phyloP scores from a whole-genome alignment of 164 flowering plant genomes.

The Houttuynia cordata region DNA sequence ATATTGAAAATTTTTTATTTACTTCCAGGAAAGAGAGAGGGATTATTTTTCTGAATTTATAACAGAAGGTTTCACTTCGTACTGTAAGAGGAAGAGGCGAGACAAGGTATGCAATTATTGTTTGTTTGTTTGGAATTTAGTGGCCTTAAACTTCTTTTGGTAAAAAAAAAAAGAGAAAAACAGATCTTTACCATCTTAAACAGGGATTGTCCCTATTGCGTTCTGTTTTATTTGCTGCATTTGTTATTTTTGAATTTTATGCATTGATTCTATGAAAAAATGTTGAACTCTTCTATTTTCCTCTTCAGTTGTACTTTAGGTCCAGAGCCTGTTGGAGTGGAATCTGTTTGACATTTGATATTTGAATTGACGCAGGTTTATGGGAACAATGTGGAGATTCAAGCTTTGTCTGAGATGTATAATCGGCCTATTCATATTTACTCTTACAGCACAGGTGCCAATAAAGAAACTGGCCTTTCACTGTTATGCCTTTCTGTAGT shows the following conservation, averaged over 20 bases:
- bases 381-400: conserved; percentile 96
- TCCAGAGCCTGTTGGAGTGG: background rate
- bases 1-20: too few species aligned
- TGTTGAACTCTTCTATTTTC: background rate
- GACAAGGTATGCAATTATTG: conserved; percentile 54
- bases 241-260: too few species aligned
- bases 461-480: background rate
- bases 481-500: background rate
- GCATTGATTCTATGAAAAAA: too few species aligned
- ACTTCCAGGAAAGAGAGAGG: conserved; percentile 74
- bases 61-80: conserved; percentile 92
- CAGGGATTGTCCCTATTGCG: too few species aligned
- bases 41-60: conserved; percentile 94
- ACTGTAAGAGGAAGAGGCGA: conserved; percentile 93
- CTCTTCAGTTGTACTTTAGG: background rate
- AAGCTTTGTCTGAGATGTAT: conserved; percentile 91
- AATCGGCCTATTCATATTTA: conserved; percentile 95
- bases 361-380: conserved; percentile 49
- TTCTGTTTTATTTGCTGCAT: too few species aligned
- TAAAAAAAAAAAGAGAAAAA: too few species aligned
- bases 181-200: too few species aligned
- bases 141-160: too few species aligned
- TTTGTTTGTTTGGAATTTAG: background rate
- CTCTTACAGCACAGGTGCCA: conserved; percentile 81
- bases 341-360: background rate